phyloP scores from a whole-genome alignment of 345 rosid genomes.

The Raphanus sativus region DNA sequence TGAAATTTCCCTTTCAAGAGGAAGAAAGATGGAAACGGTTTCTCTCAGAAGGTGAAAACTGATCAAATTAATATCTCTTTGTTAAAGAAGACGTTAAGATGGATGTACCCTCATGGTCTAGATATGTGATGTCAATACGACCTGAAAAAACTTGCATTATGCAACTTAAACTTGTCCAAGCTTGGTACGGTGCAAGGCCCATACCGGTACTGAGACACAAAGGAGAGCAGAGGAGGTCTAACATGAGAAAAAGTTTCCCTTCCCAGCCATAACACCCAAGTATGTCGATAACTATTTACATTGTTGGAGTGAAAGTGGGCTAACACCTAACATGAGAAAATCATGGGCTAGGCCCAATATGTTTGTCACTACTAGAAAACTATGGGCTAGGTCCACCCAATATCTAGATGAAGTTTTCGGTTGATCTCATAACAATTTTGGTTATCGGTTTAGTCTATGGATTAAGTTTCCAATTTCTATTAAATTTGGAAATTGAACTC shows the following conservation, averaged over 20 bases:
- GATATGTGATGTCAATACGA: background rate
- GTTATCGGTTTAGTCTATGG: background rate
- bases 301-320: background rate
- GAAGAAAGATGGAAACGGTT: too few species aligned
- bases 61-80: background rate
- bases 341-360: background rate
- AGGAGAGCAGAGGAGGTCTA: background rate
- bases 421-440: background rate
- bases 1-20: background rate
- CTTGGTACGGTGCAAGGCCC: background rate
- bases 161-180: background rate
- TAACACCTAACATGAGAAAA: background rate
- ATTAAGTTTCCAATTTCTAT: background rate
- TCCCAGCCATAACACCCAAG: background rate
- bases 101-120: background rate
- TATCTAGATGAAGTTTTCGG: background rate
- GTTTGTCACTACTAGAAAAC: background rate
- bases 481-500: background rate
- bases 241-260: background rate
- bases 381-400: background rate
- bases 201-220: background rate
- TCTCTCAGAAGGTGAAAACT: background rate
- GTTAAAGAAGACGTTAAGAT: background rate
- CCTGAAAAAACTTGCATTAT: background rate
- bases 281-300: background rate